Evolutionary conservation across 257 asterid genomes (phyloP).

Genomic region (Ilex aquifolium): DNA sequence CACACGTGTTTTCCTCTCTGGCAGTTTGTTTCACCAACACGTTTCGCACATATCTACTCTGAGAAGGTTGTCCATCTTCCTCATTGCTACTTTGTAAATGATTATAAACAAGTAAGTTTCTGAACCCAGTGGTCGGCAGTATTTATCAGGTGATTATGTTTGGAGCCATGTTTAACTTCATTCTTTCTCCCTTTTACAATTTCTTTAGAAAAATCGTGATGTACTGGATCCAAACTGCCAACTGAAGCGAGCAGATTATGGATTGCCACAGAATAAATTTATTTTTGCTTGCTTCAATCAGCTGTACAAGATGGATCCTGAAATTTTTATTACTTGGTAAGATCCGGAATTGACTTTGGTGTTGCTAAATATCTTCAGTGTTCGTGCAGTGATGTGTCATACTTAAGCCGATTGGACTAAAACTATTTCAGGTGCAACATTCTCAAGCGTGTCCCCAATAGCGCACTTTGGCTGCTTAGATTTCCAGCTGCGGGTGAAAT

Average conservation of each 20-base stretch:
- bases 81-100: conserved; percentile 96
- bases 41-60: conserved; percentile 78
- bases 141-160: not conserved
- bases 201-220: conserved; percentile 74
- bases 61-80: conserved; percentile 96
- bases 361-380: not conserved
- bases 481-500: conserved; percentile 99
- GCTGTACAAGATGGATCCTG: conserved; percentile 99
- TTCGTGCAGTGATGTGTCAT: conserved; percentile 2
- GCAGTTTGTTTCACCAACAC: conserved; percentile 93
- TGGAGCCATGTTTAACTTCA: conserved; percentile 11
- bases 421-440: conserved; percentile 81
- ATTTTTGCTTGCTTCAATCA: conserved; percentile 98
- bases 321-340: conserved; percentile 79
- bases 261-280: conserved; percentile 91
- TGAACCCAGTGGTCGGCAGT: not conserved
- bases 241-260: conserved; percentile 87
- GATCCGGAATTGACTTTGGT: conserved; percentile 1
- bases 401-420: conserved; percentile 3
- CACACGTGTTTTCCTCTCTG: not conserved
- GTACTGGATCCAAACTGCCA: conserved; percentile 76
- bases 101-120: conserved; percentile 79
- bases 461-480: conserved; percentile 95
- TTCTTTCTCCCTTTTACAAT: conserved; percentile 10
- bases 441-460: conserved; percentile 94